Conservation (phyloP, 169 alveolate genomes). For the Neospora caninum region DNA sequence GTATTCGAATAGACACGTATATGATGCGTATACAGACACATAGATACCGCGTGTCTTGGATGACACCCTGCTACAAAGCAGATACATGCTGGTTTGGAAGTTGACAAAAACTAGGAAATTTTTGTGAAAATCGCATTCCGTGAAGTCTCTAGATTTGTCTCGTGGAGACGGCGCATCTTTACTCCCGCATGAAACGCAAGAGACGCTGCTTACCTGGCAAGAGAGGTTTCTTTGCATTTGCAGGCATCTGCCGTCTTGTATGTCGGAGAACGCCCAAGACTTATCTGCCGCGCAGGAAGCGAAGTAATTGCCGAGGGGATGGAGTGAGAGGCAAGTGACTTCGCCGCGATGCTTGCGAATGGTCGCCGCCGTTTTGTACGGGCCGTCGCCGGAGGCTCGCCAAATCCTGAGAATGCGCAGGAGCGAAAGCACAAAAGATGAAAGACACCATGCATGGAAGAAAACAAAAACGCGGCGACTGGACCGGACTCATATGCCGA, state of each 20-base stretch:
- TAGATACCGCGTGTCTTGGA: not conserved
- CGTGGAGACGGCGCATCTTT: not conserved
- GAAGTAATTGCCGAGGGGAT: conserved; percentile 84
- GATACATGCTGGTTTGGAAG: not conserved
- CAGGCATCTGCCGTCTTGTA: conserved; percentile 80
- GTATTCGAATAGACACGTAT: not conserved
- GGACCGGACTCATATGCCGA: no score
- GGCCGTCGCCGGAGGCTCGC: not conserved
- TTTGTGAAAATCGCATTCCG: no score
- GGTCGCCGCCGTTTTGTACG: conserved; percentile 71
- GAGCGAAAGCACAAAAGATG: no score
- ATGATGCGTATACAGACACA: not conserved
- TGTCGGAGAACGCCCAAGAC: conserved; percentile 80
- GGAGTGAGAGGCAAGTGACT: conserved; percentile 74
- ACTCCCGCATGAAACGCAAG: not conserved
- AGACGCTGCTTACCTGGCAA: conserved; percentile 63
- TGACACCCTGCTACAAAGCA: not conserved
- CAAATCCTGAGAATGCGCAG: not conserved
- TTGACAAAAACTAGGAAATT: no score
- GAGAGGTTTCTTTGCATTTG: conserved; percentile 77
- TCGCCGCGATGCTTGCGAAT: conserved; percentile 80
- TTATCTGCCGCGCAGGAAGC: conserved; percentile 77
- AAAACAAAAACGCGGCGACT: no score
- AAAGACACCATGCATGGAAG: no score
- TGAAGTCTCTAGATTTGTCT: not conserved